A percentile compares a stretch with the other conserved stretches of the same genome.
Conservation (phyloP, 176 grass and related monocot genomes). For the Eleusine coracana region DNA sequence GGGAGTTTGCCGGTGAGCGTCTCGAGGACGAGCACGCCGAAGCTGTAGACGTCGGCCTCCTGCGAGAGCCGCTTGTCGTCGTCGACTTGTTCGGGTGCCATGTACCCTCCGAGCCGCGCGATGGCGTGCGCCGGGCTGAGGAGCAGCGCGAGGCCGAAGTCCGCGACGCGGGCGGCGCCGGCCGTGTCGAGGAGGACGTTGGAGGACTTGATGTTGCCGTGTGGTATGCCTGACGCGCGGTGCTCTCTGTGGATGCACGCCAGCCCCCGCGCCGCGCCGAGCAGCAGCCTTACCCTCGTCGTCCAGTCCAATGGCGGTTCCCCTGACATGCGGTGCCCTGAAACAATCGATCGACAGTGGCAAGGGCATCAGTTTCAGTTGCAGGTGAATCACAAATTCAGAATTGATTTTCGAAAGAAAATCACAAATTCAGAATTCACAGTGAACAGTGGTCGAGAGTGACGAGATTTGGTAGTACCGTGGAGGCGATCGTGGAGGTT, state of each 20-base stretch:
- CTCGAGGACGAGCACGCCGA: slow-evolving; percentile 67
- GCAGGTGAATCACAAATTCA: background rate
- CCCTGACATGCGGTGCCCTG: slow-evolving; percentile 26
- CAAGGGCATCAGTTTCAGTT: too few relatives aligned
- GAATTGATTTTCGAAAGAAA: too few relatives aligned
- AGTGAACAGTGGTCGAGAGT: too few relatives aligned
- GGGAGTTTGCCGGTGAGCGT: slow-evolving; percentile 57
- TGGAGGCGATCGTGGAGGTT: slow-evolving; percentile 95
- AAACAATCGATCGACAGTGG: too few relatives aligned
- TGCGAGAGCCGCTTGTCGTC: slow-evolving; percentile 49
- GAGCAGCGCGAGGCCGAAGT: slow-evolving; percentile 60
- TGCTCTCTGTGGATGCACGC: slow-evolving; percentile 57
- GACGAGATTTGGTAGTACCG: slow-evolving; percentile 29
- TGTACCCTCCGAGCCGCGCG: slow-evolving; percentile 46
- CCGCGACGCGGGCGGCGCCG: slow-evolving; percentile 46
- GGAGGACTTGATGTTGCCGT: slow-evolving; percentile 71
- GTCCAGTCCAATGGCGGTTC: slow-evolving; percentile 58
- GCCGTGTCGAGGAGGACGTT: slow-evolving; percentile 57
- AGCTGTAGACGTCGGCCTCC: slow-evolving; percentile 70
- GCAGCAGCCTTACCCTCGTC: slow-evolving; percentile 44
- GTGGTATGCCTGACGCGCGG: slow-evolving; percentile 40
- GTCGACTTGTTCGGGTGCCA: slow-evolving; percentile 47
- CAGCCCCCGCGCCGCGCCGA: slow-evolving; percentile 55
- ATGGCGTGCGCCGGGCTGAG: slow-evolving; percentile 50
- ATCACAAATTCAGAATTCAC: background rate